A percentile compares a stretch with the other conserved stretches of the same genome.
These are phyloP conservation scores for Colletotrichum sp. DNA, from an alignment of 2,329 filamentous ascomycete species.

Conservation along the genomic window DNA sequence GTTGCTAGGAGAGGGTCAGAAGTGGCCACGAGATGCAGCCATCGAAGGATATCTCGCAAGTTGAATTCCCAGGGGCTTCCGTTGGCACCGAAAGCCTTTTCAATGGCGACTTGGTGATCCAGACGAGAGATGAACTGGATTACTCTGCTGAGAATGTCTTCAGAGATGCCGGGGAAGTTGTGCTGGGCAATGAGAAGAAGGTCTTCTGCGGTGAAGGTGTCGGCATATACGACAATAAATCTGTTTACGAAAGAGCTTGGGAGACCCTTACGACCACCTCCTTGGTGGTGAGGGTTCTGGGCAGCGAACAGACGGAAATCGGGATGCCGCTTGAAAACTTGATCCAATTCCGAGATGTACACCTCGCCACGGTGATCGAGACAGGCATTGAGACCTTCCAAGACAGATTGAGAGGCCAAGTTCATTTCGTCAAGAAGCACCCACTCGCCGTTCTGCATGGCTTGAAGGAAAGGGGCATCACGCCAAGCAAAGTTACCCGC, in stretches of 20 bases:
- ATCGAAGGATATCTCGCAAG: slow-evolving; percentile 85
- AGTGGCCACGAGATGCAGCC: slow-evolving; percentile 76
- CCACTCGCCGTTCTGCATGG: slow-evolving; percentile 97
- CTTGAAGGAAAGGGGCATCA: slow-evolving; percentile 92
- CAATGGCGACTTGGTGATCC: slow-evolving; percentile 71
- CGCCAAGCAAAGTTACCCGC: slow-evolving; percentile 94
- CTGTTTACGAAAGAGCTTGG: slow-evolving; percentile 97
- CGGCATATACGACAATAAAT: slow-evolving; percentile 97
- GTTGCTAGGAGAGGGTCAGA: slow-evolving; percentile 65
- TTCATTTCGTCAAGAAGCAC: slow-evolving; percentile 99
- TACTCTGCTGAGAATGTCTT: slow-evolving; percentile 66
- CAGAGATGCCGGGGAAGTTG: slow-evolving; percentile 71
- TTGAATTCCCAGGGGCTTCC: slow-evolving; percentile 96
- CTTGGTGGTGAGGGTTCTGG: slow-evolving; percentile 97
- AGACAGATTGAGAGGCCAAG: slow-evolving; percentile 91
- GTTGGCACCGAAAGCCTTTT: slow-evolving; percentile 63
- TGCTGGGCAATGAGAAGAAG: slow-evolving; percentile 81
- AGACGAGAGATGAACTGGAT: slow-evolving; percentile 84
- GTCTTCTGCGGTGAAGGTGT: slow-evolving; percentile 84
- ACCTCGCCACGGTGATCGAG: slow-evolving; percentile 95
- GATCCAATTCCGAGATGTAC: slow-evolving; percentile 93
- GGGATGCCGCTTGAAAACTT: slow-evolving; percentile 88
- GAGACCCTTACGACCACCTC: slow-evolving; percentile 91
- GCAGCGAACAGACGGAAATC: slow-evolving; percentile 95
- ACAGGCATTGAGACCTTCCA: slow-evolving; percentile 96